Base-by-base conservation (phyloP, 441 rosid genomes). In the Aleurites moluccanus region DNA sequence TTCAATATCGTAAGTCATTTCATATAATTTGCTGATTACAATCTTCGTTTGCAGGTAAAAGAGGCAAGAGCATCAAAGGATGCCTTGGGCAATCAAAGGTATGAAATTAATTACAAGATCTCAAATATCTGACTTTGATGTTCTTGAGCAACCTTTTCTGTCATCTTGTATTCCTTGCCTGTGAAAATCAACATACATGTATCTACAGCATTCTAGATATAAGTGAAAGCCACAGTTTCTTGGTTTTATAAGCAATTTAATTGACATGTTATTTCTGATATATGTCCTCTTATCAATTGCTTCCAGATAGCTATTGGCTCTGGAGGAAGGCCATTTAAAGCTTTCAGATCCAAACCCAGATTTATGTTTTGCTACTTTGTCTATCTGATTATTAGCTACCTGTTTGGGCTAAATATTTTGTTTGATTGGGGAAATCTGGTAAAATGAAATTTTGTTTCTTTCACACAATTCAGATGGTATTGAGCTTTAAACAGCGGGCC, bases 61-160 rank as follows among this genome's bases (percentile, higher is more conserved):
- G 94, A 86, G 83, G 40, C 40, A 35, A 35, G 5, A 35, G 40
- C 40, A 35, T 35, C 40, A 75, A 75, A 77, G 69, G 45, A 65
- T 14, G 70, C 82, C 25, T 72, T 79, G n/a, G n/a, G n/a, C n/a
- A n/a, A 57, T 79, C 83, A 88, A 79, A 89, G 91, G 99, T 91
- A 84, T 75, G 59, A 16, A 50, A 35, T 64, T 42, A 55, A 18
- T 64, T 8, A 10, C 18, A 20, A 45, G 45, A 35, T 69, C 15
- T 28, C 56, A 18, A 20, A 16, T 49, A 21, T 11, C 25, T 76
- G 6, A 59, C 52, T 28, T 75, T 5, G 66, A n/a, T 59, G 59
- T 33, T 28, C 13, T 42, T 57, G 65, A 20, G 66, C 30, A 23
- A 21, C 21, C 16, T 67, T 15, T 23, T 72, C 38, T 35, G 30